Percentiles rank a stretch among this genome's conserved stretches.
phyloP scores from a whole-genome alignment of 768 basidiomycete genomes.

The Calocybe indica region DNA sequence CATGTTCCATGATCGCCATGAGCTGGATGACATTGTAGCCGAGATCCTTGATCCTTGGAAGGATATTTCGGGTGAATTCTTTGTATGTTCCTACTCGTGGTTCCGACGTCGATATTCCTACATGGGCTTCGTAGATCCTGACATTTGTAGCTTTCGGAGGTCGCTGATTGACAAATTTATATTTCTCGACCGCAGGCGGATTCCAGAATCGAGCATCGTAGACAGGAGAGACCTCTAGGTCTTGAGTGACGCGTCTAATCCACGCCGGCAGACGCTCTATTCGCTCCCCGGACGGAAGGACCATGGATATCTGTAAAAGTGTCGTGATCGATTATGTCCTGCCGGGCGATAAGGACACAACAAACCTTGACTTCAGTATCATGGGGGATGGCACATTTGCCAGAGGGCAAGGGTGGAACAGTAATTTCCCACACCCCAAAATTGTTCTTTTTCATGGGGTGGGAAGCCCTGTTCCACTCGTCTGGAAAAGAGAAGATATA shows the following conservation, averaged over 20 bases:
- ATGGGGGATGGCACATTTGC: slow-evolving; percentile 82
- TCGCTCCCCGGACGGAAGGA: slow-evolving; percentile 66
- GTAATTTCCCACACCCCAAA: slow-evolving; percentile 90
- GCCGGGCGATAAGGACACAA: slow-evolving; percentile 8
- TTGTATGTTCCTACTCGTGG: slow-evolving; percentile 89
- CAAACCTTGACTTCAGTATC: slow-evolving; percentile 90
- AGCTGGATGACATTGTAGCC: slow-evolving; percentile 98
- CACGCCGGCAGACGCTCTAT: slow-evolving; percentile 93
- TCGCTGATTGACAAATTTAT: slow-evolving; percentile 75
- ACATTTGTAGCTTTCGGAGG: slow-evolving; percentile 61
- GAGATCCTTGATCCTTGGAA: slow-evolving; percentile 84
- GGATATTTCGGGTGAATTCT: slow-evolving; percentile 82
- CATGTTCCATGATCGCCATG: slow-evolving; percentile 98
- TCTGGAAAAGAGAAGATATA: slow-evolving; percentile 40
- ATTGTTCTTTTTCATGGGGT: slow-evolving; percentile 78
- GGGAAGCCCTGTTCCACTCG: slow-evolving; percentile 78
- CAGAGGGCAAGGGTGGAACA: slow-evolving; percentile 59
- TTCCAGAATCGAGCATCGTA: slow-evolving; percentile 99
- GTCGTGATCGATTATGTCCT: slow-evolving; percentile 1
- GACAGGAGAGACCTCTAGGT: slow-evolving; percentile 79
- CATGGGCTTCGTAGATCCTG: slow-evolving; percentile 96
- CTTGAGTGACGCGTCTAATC: slow-evolving; percentile 95
- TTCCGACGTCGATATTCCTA: slow-evolving; percentile 92
- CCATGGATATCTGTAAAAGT: slow-evolving; percentile 77
- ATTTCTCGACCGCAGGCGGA: slow-evolving; percentile 64